Base-by-base conservation (phyloP, 2,329 filamentous ascomycete species). In the Aspergillus texensis region DNA sequence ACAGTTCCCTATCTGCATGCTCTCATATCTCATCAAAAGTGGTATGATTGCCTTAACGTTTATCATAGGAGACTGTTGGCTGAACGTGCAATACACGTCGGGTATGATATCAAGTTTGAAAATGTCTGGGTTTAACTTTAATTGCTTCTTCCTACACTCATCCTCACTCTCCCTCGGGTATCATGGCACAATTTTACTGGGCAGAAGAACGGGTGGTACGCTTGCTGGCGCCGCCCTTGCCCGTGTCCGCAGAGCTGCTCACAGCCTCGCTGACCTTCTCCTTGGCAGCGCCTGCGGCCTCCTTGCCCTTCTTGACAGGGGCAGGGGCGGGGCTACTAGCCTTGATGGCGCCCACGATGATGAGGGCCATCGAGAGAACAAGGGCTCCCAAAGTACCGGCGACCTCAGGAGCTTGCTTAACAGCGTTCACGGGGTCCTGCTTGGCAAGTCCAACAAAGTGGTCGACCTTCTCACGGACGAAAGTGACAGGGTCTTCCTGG, bases 361-460 rank as follows among this genome's bases (percentile, higher is more conserved):
- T 72, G 69, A 90, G 88, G 65, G 96, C 77, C 70, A 95, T 75
- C 56, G 90, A 88, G 62, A 93, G 81, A 53, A 89, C 77, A 68
- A 93, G 78, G 69, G 89, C 91, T 75, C 84, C 91, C 74, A 96
- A 82, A 74, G 88, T 92, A 75, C 89, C 93, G 67, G 93, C 92
- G 71, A 96, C 90, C 82, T 97, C 95, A 69, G 95, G 95, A 68
- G 97, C 91, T 72, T 93, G 91, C 83, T 92, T 92, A 82, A 94
- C 83, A 59, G 94, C 94, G 82, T 93, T 85, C 69, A 97, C 73
- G 63, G 94, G 93, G 80, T 96, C 90, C 73, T 88, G 86, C 84
- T 92, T 88, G 78, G 89, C 91, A 74, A 98, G 89, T 72, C 89
- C 89, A 73, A 95, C 78, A 87, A 99, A 99, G 67, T 96, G 88